Evolutionary conservation across 257 asterid species (phyloP).

Genomic region (Nicotiana attenuata): DNA sequence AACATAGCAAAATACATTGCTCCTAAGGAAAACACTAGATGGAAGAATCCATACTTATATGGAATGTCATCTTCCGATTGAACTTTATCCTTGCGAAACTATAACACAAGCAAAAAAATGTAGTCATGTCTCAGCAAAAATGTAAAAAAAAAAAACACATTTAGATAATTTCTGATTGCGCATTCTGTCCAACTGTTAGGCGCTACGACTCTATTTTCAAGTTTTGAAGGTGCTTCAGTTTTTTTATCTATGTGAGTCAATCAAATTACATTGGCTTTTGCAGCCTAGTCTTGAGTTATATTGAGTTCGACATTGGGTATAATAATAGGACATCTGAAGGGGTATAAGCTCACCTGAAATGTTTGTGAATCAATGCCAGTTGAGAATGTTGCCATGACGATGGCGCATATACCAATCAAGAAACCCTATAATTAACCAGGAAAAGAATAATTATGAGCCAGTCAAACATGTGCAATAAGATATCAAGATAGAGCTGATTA

Average conservation of each 20-base stretch:
- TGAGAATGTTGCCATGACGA: constrained; percentile 87
- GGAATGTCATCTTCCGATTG: constrained; percentile 65
- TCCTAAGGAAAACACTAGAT: constrained; percentile 75
- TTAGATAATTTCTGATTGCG: neutral
- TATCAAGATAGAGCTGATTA: neutral
- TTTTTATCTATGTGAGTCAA: neutral
- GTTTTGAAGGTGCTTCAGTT: neutral
- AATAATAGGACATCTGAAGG: neutral
- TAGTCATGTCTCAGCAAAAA: neutral
- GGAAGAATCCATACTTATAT: constrained; percentile 83
- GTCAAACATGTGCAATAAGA: neutral
- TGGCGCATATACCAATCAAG: constrained; percentile 67
- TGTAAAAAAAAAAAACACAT: neutral
- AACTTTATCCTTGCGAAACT: constrained; percentile 53
- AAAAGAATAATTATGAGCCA: neutral
- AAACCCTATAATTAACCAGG: constrained; percentile 46
- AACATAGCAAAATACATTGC: constrained; percentile 96
- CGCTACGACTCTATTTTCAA: neutral
- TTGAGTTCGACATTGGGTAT: neutral
- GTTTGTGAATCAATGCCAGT: constrained; percentile 92
- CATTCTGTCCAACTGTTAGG: neutral
- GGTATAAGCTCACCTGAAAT: constrained; percentile 56
- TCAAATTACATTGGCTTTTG: neutral
- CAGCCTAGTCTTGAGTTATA: neutral
- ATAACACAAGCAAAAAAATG: constrained; percentile 9